Conservation (phyloP, 768 basidiomycete genomes). For the Mycena metata region DNA sequence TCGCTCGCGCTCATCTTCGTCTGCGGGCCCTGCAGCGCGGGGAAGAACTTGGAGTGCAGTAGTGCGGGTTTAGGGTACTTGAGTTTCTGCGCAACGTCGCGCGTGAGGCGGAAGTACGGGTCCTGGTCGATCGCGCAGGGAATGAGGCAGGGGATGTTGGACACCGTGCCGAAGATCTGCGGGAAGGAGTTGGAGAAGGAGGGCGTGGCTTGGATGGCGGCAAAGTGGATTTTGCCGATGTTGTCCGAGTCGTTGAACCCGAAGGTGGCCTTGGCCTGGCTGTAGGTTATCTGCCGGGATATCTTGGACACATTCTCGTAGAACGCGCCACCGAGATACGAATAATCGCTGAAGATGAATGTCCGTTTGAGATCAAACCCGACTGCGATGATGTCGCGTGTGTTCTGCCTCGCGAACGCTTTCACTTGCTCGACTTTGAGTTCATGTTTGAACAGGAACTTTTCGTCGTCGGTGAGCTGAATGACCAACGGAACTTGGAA, state of each 20-base stretch:
- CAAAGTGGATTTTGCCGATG: constrained; percentile 98
- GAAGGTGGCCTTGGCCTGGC: constrained; percentile 94
- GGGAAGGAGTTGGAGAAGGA: constrained; percentile 99
- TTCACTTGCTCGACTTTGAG: constrained; percentile 91
- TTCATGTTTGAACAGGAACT: constrained; percentile 97
- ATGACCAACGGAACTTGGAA: constrained; percentile 95
- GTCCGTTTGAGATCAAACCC: constrained; percentile 94
- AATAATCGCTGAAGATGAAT: constrained; percentile 96
- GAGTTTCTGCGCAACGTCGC: constrained; percentile 93
- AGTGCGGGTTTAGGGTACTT: constrained; percentile 96
- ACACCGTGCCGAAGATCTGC: constrained; percentile 89
- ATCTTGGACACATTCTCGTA: constrained; percentile 95
- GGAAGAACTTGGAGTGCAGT: constrained; percentile 97
- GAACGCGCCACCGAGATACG: constrained; percentile 91
- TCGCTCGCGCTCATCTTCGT: constrained; percentile 99
- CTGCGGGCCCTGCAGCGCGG: constrained; percentile 96
- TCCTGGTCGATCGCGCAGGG: constrained; percentile 99
- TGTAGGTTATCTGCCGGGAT: constrained; percentile 92
- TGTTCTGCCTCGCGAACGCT: constrained; percentile 85
- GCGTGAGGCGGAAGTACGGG: constrained; percentile 97
- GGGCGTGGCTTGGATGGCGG: constrained; percentile 94
- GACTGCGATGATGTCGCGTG: constrained; percentile 96
- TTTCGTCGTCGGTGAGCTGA: constrained; percentile 98
- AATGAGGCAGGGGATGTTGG: constrained; percentile 92
- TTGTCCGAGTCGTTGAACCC: constrained; percentile 99